A percentile compares a stretch with the other conserved stretches of the same genome.
These are phyloP conservation scores for Boletus coffeatus DNA, from an alignment of 1,284 basidiomycete species.

Conservation along the genomic window DNA sequence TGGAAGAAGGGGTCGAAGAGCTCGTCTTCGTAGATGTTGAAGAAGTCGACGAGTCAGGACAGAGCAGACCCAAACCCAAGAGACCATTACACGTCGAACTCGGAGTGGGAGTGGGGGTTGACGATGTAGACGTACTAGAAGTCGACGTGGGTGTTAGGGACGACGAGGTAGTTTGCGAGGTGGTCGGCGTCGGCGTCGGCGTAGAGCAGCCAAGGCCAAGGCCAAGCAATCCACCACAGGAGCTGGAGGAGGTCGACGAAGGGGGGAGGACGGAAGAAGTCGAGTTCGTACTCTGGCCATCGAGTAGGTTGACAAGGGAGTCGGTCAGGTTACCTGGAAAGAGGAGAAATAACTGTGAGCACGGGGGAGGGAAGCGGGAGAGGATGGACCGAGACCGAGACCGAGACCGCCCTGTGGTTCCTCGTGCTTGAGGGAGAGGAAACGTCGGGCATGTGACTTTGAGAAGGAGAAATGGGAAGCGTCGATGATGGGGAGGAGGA, in stretches of 20 bases:
- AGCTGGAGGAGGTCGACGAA: slow-evolving; percentile 6
- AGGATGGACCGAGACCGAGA: slow-evolving; percentile 14
- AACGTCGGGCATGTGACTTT: slow-evolving; percentile 38
- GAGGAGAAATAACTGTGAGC: not conserved
- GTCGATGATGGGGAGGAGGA: slow-evolving; percentile 22
- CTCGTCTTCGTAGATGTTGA: slow-evolving; percentile 7
- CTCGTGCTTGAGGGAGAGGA: slow-evolving; percentile 30
- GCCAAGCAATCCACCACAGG: slow-evolving; percentile 15
- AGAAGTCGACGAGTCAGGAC: slow-evolving; percentile 6
- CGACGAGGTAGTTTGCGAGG: not conserved
- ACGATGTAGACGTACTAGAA: too few species aligned
- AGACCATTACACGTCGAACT: slow-evolving; percentile 15
- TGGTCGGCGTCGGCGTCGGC: slow-evolving; percentile 1
- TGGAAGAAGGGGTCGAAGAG: not conserved
- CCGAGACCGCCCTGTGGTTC: slow-evolving; percentile 9
- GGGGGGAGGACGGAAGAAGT: slow-evolving; percentile 14
- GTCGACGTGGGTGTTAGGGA: too few species aligned
- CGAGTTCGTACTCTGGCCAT: not conserved
- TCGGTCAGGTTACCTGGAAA: slow-evolving; percentile 1
- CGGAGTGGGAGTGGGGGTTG: not conserved
- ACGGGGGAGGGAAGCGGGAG: not conserved
- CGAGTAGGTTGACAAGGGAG: not conserved
- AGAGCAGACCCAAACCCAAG: slow-evolving; percentile 12
- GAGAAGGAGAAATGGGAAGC: slow-evolving; percentile 34
- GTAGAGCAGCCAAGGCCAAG: slow-evolving; percentile 8